Percentiles rank a stretch among this genome's conserved stretches.
Evolutionary conservation across 257 asterid species (phyloP).

Genomic region (Fraxinus americana): DNA sequence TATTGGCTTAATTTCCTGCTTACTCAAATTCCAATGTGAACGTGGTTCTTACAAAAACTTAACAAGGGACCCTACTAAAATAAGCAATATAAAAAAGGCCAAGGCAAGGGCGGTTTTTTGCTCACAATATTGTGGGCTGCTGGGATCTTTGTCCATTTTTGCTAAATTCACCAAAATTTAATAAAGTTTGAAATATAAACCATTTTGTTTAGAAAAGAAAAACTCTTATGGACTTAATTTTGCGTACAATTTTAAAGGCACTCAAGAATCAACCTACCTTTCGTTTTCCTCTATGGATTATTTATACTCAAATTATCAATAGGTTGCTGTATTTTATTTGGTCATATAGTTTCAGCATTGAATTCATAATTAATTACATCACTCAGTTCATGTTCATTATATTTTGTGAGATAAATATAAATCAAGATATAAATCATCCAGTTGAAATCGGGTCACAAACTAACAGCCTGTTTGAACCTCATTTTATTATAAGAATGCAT

Average conservation of each 20-base stretch:
- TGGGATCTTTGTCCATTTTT: not conserved
- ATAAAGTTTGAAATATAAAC: too few relatives aligned
- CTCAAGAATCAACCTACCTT: not conserved
- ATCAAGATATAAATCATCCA: too few relatives aligned
- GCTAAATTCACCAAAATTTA: not conserved
- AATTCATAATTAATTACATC: too few relatives aligned
- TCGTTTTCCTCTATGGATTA: not conserved
- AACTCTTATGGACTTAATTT: not conserved
- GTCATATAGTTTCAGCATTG: not conserved
- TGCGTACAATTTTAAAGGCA: too few relatives aligned
- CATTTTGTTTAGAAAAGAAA: too few relatives aligned
- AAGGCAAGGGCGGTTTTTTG: not conserved
- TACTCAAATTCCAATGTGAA: not conserved
- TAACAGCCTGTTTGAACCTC: too few relatives aligned
- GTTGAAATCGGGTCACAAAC: too few relatives aligned
- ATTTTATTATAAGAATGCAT: too few relatives aligned
- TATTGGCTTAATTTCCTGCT: too few relatives aligned
- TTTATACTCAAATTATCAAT: not conserved
- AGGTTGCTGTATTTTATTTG: too few relatives aligned
- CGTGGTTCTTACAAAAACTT: not conserved
- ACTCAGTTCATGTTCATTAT: too few relatives aligned
- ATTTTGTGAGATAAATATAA: too few relatives aligned
- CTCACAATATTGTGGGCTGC: constrained; percentile 16
- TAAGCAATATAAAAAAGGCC: not conserved
- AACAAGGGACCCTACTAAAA: not conserved